Base-by-base conservation (phyloP, 1,139 yeast genomes). In the Yamadazyma spencermartinsiae region DNA sequence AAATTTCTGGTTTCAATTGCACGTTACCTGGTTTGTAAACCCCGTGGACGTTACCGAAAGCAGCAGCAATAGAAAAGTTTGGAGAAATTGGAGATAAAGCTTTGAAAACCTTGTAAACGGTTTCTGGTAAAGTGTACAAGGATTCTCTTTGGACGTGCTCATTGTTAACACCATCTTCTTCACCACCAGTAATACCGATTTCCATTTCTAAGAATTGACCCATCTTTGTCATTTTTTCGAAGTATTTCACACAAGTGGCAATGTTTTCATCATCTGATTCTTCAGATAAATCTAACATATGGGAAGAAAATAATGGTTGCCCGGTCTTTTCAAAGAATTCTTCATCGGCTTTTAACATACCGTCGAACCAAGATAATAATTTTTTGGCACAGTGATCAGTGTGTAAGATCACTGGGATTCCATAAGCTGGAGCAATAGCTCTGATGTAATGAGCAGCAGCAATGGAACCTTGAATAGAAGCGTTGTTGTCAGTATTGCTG, bases 171-270 rank as follows among this genome's bases (percentile, higher is more conserved):
- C 99, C 99, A 66, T 92, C 99, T 76, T 92, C 98, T 78, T 92
- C 98, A 84, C 98, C 98, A 76, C 98, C 98, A 65, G 98, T 94
- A 81, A 92, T 92, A 82, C 98, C 99, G 66, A 92, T 92, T 80
- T 92, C 99, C 98, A 92, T 94, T 80, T 92, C 99, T 67, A 92
- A 82, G 92, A 94, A 92, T 78, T 92, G 98, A 76, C 80, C 78
- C 82, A 90, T 79, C 74, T 87, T 89, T 67, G 95, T 76, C 82
- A 88, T 89, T 74, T 95, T 88, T 68, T 77, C 77, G 75, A 94
- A 92, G 82, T 94, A 94, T 76, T 88, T 85, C 70, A 73, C 95
- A 79, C 98, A 90, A 54, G 87, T 84, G 51, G 80, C 85, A 61
- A 94, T 92, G 86, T 92, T 92, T 74, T 85, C 95, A 49, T 88